phyloP scores from a whole-genome alignment of 495 filamentous ascomycete genomes.

The Hypoxylon intermedium region DNA sequence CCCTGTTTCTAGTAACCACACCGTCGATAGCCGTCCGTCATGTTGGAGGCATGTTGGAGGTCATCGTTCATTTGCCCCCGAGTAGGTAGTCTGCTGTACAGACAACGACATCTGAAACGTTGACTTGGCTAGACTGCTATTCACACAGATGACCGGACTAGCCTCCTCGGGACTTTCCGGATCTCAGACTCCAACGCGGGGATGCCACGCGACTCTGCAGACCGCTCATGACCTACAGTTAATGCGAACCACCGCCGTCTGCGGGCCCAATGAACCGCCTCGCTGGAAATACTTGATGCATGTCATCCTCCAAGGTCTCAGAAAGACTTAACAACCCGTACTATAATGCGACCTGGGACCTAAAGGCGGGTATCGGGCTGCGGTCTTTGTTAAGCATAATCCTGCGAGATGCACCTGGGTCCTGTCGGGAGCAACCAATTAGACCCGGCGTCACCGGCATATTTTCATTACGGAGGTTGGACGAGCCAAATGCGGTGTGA shows the following conservation, averaged over 20 bases:
- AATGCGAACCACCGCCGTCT: constrained; percentile 1
- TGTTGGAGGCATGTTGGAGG: too few species aligned
- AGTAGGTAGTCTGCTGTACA: too few species aligned
- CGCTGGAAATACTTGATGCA: constrained; percentile 17
- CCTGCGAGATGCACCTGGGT: constrained; percentile 4
- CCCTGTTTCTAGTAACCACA: neutral
- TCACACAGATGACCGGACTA: constrained; percentile 1
- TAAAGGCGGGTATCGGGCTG: constrained; percentile 14
- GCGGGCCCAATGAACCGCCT: constrained; percentile 1
- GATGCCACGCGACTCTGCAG: constrained; percentile 38
- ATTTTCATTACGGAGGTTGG: constrained; percentile 5
- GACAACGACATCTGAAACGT: constrained; percentile 4
- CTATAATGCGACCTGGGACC: constrained; percentile 1
- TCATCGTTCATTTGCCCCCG: too few species aligned
- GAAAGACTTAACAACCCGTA: neutral
- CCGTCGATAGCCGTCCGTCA: constrained; percentile 13
- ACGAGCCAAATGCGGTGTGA: constrained; percentile 15
- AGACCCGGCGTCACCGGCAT: constrained; percentile 14
- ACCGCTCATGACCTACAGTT: constrained; percentile 29
- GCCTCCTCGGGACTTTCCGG: constrained; percentile 24
- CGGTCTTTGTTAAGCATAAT: constrained; percentile 12
- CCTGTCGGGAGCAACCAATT: constrained; percentile 2
- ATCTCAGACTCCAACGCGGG: constrained; percentile 33
- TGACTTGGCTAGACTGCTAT: constrained; percentile 1
- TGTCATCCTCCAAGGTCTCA: constrained; percentile 20